Base-by-base conservation (phyloP, 352 stramenopile genomes). In the Phytophthora uliginosa region DNA sequence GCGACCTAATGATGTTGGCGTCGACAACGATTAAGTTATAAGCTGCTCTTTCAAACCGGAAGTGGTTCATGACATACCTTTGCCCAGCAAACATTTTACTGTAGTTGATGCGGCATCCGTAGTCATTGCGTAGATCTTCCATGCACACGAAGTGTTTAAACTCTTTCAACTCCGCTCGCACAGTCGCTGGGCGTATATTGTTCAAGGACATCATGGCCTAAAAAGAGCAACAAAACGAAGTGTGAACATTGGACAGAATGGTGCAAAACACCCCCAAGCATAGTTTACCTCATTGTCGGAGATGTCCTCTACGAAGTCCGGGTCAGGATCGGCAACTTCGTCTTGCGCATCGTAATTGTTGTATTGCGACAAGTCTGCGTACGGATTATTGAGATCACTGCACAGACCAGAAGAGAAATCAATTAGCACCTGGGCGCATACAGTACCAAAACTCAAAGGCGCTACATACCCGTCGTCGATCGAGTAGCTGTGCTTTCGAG, bases 111-210 rank as follows among this genome's bases (percentile, higher is more conserved):
- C 80, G 71, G 61, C 86, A 92, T n/a, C 73, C 71, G 38, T 85
- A 88, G 60, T 94, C 84, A 0, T 47, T 33, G 7, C 57, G 58
- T 36, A 89, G 58, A 54, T 94, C 86, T 60, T 91, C 86, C 33
- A 94, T 85, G 33, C 75, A 86, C 38, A 91, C 57, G 57, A 92
- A 92, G 50, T 92, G 78, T 47, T 91, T 59, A 36, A 93, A 91
- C 24, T 90, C 81, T 56, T 73, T 73, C 26, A 93, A 62, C 9
- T 93, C 82, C 6, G 79, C 55, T 40, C 81, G 75, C 15, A 81
- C 63, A 53, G 28, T 77, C 31, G 50, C 47, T 56, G 74, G 63
- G 1, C 62, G 59, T 47, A 53, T 60, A 36, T 63, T 78, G n/a
- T 54, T 74, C 0, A 69, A 63, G 5, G 68, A 59, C 45, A 69